Conservation (phyloP, 176 grass and related monocot species). For the Eragrostis curvula region DNA sequence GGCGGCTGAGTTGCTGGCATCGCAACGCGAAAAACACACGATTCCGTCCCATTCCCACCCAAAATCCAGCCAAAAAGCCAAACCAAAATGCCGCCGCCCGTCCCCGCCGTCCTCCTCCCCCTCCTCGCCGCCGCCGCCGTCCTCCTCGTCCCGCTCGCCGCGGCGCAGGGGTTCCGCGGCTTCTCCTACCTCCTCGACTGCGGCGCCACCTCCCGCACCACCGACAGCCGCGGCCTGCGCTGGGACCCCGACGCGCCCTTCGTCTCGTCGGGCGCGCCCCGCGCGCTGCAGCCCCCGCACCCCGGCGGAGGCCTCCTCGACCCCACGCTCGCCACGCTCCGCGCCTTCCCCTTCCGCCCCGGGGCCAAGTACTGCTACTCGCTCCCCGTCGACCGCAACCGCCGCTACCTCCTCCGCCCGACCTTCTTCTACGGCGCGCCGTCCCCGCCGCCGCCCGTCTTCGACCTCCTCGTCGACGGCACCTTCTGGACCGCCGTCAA, state of each 20-base stretch:
- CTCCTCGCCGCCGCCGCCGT: conserved; percentile 5
- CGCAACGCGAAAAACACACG: not conserved
- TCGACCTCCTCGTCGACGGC: conserved; percentile 87
- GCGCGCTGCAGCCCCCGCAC: conserved; percentile 28
- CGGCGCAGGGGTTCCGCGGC: conserved; percentile 42
- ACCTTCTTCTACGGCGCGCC: conserved; percentile 75
- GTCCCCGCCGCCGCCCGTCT: conserved; percentile 51
- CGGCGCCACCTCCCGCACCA: conserved; percentile 34
- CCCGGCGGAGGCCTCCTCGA: conserved; percentile 42
- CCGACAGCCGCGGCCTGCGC: conserved; percentile 48
- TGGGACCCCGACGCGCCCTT: conserved; percentile 59
- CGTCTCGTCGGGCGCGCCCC: conserved; percentile 52
- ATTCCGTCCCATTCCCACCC: conserved; percentile 29
- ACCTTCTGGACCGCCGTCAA: conserved; percentile 85
- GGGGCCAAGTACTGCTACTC: conserved; percentile 79
- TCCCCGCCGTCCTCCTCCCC: not conserved
- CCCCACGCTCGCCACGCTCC: conserved; percentile 70
- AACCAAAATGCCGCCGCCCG: conserved; percentile 39
- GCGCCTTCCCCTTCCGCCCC: conserved; percentile 54
- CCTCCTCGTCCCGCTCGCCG: conserved; percentile 42
- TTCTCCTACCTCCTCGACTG: conserved; percentile 74
- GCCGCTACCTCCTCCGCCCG: conserved; percentile 82
- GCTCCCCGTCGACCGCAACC: conserved; percentile 51
- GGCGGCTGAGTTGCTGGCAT: not conserved
- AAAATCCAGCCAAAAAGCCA: conserved; percentile 4